Evolutionary conservation across 2,329 filamentous ascomycete genomes (phyloP).

Genomic region (Trichoderma aggressivum): DNA sequence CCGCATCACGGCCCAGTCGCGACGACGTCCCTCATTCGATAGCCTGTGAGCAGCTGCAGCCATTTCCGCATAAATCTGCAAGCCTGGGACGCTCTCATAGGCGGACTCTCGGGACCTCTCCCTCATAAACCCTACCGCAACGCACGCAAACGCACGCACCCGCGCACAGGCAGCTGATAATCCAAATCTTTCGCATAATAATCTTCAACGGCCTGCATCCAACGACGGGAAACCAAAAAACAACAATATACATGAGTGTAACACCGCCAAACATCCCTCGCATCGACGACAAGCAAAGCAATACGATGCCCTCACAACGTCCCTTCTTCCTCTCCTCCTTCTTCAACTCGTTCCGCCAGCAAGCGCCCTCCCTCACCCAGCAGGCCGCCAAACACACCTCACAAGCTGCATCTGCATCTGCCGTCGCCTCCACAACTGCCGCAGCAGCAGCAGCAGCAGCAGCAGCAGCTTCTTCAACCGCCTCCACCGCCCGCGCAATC

Average conservation of each 20-base stretch:
- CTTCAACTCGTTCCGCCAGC: constrained; percentile 53
- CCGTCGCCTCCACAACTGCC: constrained; percentile 27
- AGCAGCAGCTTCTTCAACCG: constrained; percentile 25
- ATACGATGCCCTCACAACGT: constrained; percentile 49
- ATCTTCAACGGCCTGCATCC: background rate
- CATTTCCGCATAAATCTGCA: constrained; percentile 9
- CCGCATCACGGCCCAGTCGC: constrained; percentile 14
- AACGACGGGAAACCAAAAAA: background rate
- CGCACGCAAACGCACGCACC: background rate
- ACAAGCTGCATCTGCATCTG: constrained; percentile 28
- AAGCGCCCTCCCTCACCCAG: constrained; percentile 36
- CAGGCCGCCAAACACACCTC: constrained; percentile 37
- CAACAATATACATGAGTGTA: background rate
- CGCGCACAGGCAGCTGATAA: background rate
- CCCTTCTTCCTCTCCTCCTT: constrained; percentile 56
- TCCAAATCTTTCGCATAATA: background rate
- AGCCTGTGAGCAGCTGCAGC: background rate
- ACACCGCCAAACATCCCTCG: background rate
- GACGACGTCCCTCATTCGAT: constrained; percentile 4
- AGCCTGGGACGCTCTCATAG: background rate
- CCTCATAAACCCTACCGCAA: background rate
- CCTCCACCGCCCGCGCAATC: constrained; percentile 24
- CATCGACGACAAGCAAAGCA: background rate
- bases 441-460: constrained; percentile 30
- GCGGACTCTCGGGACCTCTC: background rate